Percentiles rank a stretch among this genome's conserved stretches.
Conservation (phyloP, 768 basidiomycete species). For the Auriscalpium vulgare region DNA sequence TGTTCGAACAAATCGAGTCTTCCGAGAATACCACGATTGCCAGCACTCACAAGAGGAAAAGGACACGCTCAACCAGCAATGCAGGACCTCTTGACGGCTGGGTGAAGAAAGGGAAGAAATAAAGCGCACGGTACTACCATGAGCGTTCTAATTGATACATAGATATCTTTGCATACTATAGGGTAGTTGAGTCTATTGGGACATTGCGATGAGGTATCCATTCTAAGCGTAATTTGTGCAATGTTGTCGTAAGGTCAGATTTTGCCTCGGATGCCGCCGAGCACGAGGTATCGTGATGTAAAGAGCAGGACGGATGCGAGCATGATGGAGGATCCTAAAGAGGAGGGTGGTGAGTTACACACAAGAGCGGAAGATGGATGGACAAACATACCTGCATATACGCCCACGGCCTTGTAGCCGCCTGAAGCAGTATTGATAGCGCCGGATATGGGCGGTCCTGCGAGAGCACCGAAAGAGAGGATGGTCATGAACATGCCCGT, state of each 20-base stretch:
- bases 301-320: background rate
- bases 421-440: slow-evolving; percentile 49
- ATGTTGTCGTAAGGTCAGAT: background rate
- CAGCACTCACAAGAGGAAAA: too few relatives aligned
- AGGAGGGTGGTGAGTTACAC: background rate
- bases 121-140: too few relatives aligned
- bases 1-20: background rate
- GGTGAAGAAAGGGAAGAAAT: background rate
- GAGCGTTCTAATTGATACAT: too few relatives aligned
- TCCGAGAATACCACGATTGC: too few relatives aligned
- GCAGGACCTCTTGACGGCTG: background rate
- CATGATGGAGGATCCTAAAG: background rate
- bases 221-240: background rate
- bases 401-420: slow-evolving; percentile 45
- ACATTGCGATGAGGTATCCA: background rate
- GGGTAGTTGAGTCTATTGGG: background rate
- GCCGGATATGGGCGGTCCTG: slow-evolving; percentile 69
- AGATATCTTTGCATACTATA: too few relatives aligned
- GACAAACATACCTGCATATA: slow-evolving; percentile 39
- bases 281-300: background rate
- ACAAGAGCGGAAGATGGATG: background rate
- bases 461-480: slow-evolving; percentile 52
- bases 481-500: slow-evolving; percentile 59
- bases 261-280: background rate
- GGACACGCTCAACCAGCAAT: too few relatives aligned